phyloP scores from a whole-genome alignment of 2,329 filamentous ascomycete species.

The Xylariomycetidae sp. region DNA sequence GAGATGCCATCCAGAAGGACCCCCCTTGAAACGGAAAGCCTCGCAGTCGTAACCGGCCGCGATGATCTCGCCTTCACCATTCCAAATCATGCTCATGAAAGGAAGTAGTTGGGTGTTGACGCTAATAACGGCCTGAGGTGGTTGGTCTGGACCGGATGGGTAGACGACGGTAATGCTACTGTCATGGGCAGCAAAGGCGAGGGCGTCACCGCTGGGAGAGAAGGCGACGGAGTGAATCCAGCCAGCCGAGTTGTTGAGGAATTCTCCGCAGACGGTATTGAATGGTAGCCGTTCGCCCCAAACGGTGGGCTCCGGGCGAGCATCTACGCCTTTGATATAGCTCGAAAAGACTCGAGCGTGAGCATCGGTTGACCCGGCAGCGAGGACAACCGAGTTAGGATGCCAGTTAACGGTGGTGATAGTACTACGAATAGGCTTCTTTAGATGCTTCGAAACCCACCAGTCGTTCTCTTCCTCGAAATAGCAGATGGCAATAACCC shows the following conservation, averaged over 20 bases:
- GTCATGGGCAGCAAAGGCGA: constrained; percentile 92
- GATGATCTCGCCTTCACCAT: constrained; percentile 85
- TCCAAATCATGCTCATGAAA: constrained; percentile 92
- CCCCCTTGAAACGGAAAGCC: constrained; percentile 82
- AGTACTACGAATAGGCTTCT: constrained; percentile 97
- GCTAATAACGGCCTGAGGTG: constrained; percentile 84
- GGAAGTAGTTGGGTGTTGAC: constrained; percentile 86
- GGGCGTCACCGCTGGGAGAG: constrained; percentile 85
- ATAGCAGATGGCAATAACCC: constrained; percentile 95
- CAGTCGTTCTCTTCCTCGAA: constrained; percentile 99
- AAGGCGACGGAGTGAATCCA: constrained; percentile 95
- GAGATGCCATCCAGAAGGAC: constrained; percentile 76
- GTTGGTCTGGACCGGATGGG: constrained; percentile 83
- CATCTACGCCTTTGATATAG: constrained; percentile 94
- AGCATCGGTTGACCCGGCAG: constrained; percentile 93
- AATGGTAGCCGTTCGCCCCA: constrained; percentile 97
- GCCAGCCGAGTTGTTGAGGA: constrained; percentile 88
- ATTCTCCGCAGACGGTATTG: constrained; percentile 98
- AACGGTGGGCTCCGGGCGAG: constrained; percentile 75
- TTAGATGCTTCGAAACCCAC: constrained; percentile 99
- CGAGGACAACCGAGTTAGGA: constrained; percentile 91
- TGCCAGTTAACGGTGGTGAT: constrained; percentile 96
- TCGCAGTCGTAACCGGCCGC: constrained; percentile 89
- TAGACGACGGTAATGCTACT: constrained; percentile 97
- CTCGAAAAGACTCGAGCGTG: constrained; percentile 92